phyloP scores from a whole-genome alignment of 208 protist species.

The Trypanosomatidae sp. region DNA sequence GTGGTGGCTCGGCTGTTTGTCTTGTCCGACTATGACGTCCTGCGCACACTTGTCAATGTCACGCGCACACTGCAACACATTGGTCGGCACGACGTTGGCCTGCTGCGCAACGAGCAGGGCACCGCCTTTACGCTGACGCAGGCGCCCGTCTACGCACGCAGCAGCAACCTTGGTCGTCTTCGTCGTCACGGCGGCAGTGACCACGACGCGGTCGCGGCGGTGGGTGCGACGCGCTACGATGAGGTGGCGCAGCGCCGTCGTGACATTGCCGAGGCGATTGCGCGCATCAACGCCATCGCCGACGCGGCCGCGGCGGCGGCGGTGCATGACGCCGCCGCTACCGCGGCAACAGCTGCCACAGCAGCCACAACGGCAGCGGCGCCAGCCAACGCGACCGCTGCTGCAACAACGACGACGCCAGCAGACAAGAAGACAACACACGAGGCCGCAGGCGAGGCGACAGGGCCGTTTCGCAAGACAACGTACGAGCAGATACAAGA shows the following conservation, averaged over 20 bases:
- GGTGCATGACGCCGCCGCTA: slow-evolving; percentile 8
- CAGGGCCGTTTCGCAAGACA: slow-evolving; percentile 16
- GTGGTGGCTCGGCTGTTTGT: slow-evolving; percentile 59
- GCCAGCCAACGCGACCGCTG: not conserved
- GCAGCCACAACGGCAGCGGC: not conserved
- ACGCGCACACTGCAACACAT: slow-evolving; percentile 57
- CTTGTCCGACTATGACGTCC: slow-evolving; percentile 59
- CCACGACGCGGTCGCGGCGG: not conserved
- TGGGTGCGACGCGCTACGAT: slow-evolving; percentile 1
- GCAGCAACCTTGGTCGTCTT: not conserved
- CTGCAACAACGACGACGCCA: not conserved
- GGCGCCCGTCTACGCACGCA: slow-evolving; percentile 35
- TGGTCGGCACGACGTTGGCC: slow-evolving; percentile 64
- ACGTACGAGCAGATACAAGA: slow-evolving; percentile 36
- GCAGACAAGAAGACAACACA: not conserved
- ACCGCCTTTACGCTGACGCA: slow-evolving; percentile 78
- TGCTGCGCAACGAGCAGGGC: slow-evolving; percentile 58
- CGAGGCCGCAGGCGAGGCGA: not conserved
- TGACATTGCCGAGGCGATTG: slow-evolving; percentile 30
- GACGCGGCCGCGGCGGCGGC: slow-evolving; percentile 13
- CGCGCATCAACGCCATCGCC: slow-evolving; percentile 36
- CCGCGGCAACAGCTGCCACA: not conserved
- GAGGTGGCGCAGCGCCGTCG: slow-evolving; percentile 29
- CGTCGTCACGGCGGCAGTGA: not conserved
- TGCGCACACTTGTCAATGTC: slow-evolving; percentile 43